Evolutionary conservation across 148 eudicot species (phyloP).

Genomic region (Tetragonia tetragonoides): DNA sequence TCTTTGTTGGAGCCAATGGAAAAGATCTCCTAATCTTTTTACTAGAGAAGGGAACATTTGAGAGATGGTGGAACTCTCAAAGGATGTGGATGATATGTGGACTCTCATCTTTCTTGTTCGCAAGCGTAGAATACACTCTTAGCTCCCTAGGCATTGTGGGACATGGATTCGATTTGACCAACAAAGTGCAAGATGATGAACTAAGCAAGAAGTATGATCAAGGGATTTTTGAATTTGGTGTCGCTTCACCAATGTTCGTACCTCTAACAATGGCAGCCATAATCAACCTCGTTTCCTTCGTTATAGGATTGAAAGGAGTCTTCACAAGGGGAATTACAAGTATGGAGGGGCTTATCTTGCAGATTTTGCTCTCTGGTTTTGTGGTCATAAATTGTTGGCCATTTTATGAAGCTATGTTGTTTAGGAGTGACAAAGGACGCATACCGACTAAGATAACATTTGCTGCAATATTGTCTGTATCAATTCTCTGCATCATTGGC

Average conservation of each 20-base stretch:
- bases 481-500: constrained; percentile 29
- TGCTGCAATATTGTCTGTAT: constrained; percentile 31
- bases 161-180: constrained; percentile 46
- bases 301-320: constrained; percentile 26
- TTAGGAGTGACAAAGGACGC: constrained; percentile 65
- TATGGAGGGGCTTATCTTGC: constrained; percentile 37
- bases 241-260: constrained; percentile 52
- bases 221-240: constrained; percentile 58
- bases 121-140: constrained; percentile 31
- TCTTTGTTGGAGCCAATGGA: constrained; percentile 41
- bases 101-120: constrained; percentile 38
- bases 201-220: constrained; percentile 48
- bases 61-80: constrained; percentile 62
- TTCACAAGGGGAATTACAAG: constrained; percentile 10
- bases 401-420: constrained; percentile 53
- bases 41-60: constrained; percentile 33
- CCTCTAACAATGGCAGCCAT: constrained; percentile 46
- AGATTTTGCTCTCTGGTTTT: constrained; percentile 54
- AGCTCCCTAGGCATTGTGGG: constrained; percentile 35
- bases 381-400: constrained; percentile 62
- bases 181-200: constrained; percentile 47
- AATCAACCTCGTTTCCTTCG: constrained; percentile 43
- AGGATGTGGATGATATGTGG: constrained; percentile 63
- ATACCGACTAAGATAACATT: constrained; percentile 54
- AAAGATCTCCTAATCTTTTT: constrained; percentile 46